Base-by-base conservation (phyloP, 192 early-diverging fungal genomes). In the Coemansia sp. region DNA sequence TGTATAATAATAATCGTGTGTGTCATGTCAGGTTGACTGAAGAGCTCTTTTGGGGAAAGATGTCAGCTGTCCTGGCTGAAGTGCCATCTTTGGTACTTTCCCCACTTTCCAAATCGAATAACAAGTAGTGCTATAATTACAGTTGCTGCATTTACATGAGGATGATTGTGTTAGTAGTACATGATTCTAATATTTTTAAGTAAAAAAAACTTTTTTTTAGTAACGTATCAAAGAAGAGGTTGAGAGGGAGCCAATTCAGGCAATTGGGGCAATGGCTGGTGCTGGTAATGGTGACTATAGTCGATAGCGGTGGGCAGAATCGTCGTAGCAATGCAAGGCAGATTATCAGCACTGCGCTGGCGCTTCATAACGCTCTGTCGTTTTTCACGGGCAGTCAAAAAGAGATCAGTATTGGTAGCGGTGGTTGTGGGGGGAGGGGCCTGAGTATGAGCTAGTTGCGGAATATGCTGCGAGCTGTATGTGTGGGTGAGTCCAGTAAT, bases 281-380 rank as follows among this genome's bases (percentile, higher is more conserved):
- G 66, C n/a, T 55, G 66, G 55, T 74, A 74, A 29, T 66, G 72
- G 49, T 68, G 65, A 41, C 62, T 68, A 15, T 61, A 43, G 38
- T 74, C 66, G 36, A 71, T 38, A 41, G 36, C 69, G 10, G 34
- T n/a, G 8, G 62, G 36, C 41, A 58, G 68, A 8, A 52, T 40
- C 8, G 24, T 47, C 3, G 68, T 50, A 20, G 68, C 15, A 13
- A 70, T 24, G 13, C 39, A 39, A 13, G 66, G 57, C 38, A 74
- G 53, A 34, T 68, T 76, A 33, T 82, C 81, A 2, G 57, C 72
- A 50, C 81, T 83, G 64, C 70, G 57, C 61, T 83, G 81, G 16
- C 81, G 73, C n/a, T 62, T 72, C 60, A 71, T 66, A 46, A 79
- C 57, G 57, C 73, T 73, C 65, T 66, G 49, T n/a, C 76, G 81